A percentile compares a stretch with the other conserved stretches of the same genome.
These are phyloP conservation scores for Chytriomyces confervae DNA, from an alignment of 192 early-diverging fungal species.

Conservation along the genomic window DNA sequence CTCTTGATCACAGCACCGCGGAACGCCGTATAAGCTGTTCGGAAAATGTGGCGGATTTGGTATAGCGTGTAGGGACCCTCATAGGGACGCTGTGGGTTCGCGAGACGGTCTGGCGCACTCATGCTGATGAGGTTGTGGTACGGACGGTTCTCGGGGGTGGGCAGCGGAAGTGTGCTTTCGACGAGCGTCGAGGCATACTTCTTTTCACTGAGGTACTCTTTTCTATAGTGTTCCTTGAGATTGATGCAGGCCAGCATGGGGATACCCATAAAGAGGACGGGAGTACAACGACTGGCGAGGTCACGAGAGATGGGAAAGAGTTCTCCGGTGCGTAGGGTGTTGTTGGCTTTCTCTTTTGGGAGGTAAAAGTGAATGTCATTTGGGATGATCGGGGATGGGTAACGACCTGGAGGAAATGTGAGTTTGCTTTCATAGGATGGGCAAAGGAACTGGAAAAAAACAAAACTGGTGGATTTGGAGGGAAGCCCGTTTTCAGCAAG, in stretches of 20 bases:
- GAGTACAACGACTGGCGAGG: conserved; percentile 12
- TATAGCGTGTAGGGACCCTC: conserved; percentile 30
- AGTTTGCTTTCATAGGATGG: too few relatives aligned
- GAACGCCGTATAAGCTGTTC: conserved; percentile 43
- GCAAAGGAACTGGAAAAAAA: too few relatives aligned
- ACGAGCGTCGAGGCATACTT: too few relatives aligned
- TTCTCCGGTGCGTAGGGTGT: conserved; percentile 9
- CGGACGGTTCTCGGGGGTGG: too few relatives aligned
- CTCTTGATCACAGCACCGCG: conserved; percentile 33
- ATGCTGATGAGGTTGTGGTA: conserved; percentile 39
- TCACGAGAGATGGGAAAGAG: conserved; percentile 23
- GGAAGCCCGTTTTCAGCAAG: conserved; percentile 25
- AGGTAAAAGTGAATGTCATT: conserved; percentile 33
- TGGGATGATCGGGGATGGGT: conserved; percentile 6
- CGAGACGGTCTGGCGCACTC: conserved; percentile 36
- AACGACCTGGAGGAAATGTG: too few relatives aligned
- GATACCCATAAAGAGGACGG: conserved; percentile 14
- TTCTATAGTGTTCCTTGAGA: neutral
- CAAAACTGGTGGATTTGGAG: neutral
- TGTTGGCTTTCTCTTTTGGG: conserved; percentile 22
- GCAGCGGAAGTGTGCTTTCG: too few relatives aligned
- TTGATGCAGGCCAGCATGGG: conserved; percentile 16
- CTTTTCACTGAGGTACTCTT: neutral
- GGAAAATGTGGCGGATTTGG: conserved; percentile 34
- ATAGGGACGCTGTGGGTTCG: conserved; percentile 34